Evolutionary conservation across 83 land plant species (phyloP), one percentile per base, ranked within the genome.

Genomic region (Thuja plicata): DNA sequence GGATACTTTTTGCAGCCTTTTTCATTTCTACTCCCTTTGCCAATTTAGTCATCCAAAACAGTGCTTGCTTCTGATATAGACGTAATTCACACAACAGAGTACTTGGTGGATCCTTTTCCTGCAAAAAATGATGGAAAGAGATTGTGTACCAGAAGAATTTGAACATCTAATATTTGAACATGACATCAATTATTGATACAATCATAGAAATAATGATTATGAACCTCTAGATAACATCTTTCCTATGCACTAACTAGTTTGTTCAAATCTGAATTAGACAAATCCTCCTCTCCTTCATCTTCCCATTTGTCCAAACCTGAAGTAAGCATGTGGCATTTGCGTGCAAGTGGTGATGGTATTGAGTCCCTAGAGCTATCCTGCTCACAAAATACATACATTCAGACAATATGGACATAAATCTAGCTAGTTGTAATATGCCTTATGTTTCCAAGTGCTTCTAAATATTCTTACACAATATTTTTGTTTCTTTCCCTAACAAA

Each of bases 41-140:
- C 77, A 90, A 88, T 84, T 92, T 89, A 8, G 91, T 77, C 99
- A 97, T 97, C 99, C 99, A 97, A 48, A 91, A 90, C n/a, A 97
- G 94, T 34, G 97, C 99, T 92, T 97, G 97, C 86, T 97, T 97
- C 88, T 97, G 99, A 85, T 97, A 97, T 41, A 96, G 93, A 57
- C 92, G 89, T 34, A 96, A 88, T 45, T 93, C 92, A 91, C 97
- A 97, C n/a, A 77, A 55, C 52, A 97, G 91, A 38, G 90, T 92
- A 16, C 45, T n/a, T 8, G 99, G 93, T 13, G 97, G 94, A 27
- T 96, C 97, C 97, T 93, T 96, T 88, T 97, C 99, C 99, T 97
- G 89, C 37, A 88, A 52, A 43, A 15, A 84, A 46, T 89, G 19
- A 87, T 3, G 50, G 35, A 16, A 17, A 48, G 30, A 35, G n/a